Conservation (phyloP, 1,139 yeast genomes). For the Groenewaldozyma auringiensis region DNA sequence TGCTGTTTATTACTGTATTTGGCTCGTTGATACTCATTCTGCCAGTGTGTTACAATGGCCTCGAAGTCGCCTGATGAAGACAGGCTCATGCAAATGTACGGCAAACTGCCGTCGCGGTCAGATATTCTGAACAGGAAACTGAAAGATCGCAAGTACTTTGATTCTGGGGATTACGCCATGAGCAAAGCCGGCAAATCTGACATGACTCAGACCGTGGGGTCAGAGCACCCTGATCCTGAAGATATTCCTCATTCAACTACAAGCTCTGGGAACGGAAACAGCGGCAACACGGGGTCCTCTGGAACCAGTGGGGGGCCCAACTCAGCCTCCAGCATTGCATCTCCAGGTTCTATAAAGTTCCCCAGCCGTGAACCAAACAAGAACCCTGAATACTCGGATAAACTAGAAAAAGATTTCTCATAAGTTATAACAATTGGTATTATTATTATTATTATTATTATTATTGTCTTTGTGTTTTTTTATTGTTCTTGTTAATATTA, state of each 20-base stretch:
- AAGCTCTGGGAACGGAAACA: neutral
- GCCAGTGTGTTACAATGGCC: neutral
- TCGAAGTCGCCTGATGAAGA: constrained; percentile 27
- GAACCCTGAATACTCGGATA: neutral
- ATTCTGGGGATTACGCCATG: constrained; percentile 95
- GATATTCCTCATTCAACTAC: constrained; percentile 13
- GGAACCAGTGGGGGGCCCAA: neutral
- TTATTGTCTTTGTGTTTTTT: neutral
- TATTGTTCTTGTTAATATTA: neutral
- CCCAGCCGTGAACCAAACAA: neutral
- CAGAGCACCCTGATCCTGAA: constrained; percentile 20
- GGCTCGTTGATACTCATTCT: too few relatives aligned
- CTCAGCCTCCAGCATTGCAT: neutral
- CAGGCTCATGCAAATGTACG: constrained; percentile 64
- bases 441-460: neutral
- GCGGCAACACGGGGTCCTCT: neutral
- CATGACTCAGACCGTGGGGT: constrained; percentile 17
- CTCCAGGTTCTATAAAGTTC: neutral
- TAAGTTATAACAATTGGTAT: neutral
- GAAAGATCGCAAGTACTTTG: constrained; percentile 83
- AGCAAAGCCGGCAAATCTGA: constrained; percentile 50
- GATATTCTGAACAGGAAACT: constrained; percentile 70
- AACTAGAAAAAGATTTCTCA: neutral
- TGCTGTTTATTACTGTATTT: too few relatives aligned
- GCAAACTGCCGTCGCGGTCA: constrained; percentile 79